These are phyloP conservation scores for Bjerkandera adusta DNA, from an alignment of 1,284 basidiomycete species.

Conservation along the genomic window DNA sequence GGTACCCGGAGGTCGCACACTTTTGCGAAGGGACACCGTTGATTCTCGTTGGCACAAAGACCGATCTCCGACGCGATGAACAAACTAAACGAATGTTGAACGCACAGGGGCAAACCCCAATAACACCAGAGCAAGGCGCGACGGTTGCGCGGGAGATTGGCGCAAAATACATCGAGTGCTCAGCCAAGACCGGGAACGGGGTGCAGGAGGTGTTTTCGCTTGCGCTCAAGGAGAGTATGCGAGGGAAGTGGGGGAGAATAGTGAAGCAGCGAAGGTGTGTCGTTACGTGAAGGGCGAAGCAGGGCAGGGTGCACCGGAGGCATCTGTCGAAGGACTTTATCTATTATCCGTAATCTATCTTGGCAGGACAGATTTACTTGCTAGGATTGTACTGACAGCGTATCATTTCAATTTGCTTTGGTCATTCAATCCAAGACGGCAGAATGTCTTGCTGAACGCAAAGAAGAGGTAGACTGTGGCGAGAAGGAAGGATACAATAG, in stretches of 20 bases:
- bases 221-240: conserved; percentile 87
- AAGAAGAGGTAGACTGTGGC: conserved; percentile 35
- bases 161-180: conserved; percentile 95
- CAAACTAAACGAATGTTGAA: conserved; percentile 89
- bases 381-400: conserved; percentile 28
- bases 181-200: conserved; percentile 86
- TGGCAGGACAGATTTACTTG: conserved; percentile 23
- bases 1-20: conserved; percentile 97
- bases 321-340: conserved; percentile 20
- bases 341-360: conserved; percentile 25
- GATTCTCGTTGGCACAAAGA: conserved; percentile 93
- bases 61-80: conserved; percentile 85
- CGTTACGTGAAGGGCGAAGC: conserved; percentile 49
- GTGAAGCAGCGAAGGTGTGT: conserved; percentile 77
- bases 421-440: conserved; percentile 19
- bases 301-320: neutral
- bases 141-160: conserved; percentile 88
- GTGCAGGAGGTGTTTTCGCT: conserved; percentile 93
- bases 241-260: conserved; percentile 70
- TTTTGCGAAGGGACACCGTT: conserved; percentile 95
- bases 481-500: conserved; percentile 18
- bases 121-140: conserved; percentile 78
- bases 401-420: conserved; percentile 22
- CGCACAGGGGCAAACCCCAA: conserved; percentile 87
- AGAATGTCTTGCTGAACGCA: conserved; percentile 22